phyloP scores from a whole-genome alignment of 768 basidiomycete species.

The Mycena maculata region DNA sequence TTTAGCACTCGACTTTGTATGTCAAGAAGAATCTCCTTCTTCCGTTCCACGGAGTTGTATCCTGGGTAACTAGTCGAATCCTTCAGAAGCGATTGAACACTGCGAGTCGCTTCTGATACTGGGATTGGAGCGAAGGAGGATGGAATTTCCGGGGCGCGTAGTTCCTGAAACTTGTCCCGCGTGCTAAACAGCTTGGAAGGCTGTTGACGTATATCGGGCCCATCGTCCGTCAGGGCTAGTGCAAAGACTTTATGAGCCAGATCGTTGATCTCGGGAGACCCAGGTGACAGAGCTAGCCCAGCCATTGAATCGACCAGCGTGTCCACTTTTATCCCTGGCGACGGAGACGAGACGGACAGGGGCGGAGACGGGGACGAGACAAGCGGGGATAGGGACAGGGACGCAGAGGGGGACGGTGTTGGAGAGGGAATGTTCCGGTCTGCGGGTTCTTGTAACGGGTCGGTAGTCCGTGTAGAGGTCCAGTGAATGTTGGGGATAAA shows the following conservation, averaged over 20 bases:
- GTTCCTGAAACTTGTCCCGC: constrained; percentile 17
- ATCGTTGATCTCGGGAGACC: not conserved
- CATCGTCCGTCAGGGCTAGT: constrained; percentile 4
- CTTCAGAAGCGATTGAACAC: not conserved
- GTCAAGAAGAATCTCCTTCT: not conserved
- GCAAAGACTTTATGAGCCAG: constrained; percentile 17
- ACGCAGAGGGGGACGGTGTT: no score
- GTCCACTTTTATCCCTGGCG: no score
- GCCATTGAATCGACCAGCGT: no score
- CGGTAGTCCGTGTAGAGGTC: no score
- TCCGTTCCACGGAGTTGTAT: not conserved
- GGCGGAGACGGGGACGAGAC: no score
- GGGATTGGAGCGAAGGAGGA: not conserved
- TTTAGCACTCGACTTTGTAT: not conserved
- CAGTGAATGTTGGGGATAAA: no score
- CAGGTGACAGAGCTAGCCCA: no score
- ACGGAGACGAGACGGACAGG: no score
- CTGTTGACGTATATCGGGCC: constrained; percentile 16
- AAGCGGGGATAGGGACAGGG: no score
- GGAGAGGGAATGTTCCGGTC: no score
- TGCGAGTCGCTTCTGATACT: not conserved
- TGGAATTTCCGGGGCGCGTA: not conserved
- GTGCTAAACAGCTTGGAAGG: constrained; percentile 23
- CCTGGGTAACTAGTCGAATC: not conserved
- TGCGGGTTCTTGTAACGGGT: no score